Base-by-base conservation (phyloP, 192 early-diverging fungal species). In the Rhizophagus clarus region DNA sequence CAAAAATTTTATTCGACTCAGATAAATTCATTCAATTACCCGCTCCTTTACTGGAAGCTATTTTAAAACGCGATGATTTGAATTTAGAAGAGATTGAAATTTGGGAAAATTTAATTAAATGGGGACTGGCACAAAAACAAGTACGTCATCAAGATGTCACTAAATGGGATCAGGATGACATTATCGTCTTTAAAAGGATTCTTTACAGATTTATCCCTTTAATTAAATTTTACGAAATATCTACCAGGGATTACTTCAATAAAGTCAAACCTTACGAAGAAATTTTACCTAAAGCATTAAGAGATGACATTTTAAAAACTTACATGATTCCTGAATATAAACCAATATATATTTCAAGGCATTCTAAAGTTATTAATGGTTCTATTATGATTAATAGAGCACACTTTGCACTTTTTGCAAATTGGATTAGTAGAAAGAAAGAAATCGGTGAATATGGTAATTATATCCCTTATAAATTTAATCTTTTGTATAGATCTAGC, bases 41-140 rank as follows among this genome's bases (percentile, higher is more conserved):
- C 11, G 42, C 42, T 45, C 11, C 11, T 45, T 12, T 12, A 45
- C 12, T 45, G 1, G 42, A 45, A 45, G 12, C 12, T 45, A 45
- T 45, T 45, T 64, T 79, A n/a, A 28, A 79, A 56, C 14, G 26
- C 11, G 29, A 79, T 79, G 34, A 79, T 24, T 28, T 79, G 32
- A n/a, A 47, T 22, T 29, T 56, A 42, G 24, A 79, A 20, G 77
- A 79, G 70, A 60, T 79, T 69, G 26, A 60, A 32, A 37, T 79
- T 22, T 79, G 77, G 77, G n/a, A 79, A 29, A 17, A 29, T 69
- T 6, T 70, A 11, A 37, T 79, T 45, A 68, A 79, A 79, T 79
- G 77, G 77, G 77, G 66, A 17, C 32, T 74, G 10, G 73, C 47
- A 22, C 4, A 2, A 45, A 4, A 31, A 28, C 24, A 28, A 60